phyloP scores from a whole-genome alignment of 1,139 yeast species.

The Nakaseomyces sp. region DNA sequence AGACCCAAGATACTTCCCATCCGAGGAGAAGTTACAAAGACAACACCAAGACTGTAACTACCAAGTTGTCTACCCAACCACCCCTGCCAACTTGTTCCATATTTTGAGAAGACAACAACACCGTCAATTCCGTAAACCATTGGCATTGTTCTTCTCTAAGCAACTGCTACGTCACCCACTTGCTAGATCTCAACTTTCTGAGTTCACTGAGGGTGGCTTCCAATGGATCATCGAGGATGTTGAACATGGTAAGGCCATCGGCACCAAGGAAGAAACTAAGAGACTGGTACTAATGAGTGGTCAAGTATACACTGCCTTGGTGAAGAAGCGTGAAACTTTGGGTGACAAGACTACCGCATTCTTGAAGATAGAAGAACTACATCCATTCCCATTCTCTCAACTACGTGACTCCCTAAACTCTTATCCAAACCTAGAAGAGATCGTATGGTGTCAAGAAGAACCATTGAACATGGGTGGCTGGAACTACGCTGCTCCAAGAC shows the following conservation, averaged over 20 bases:
- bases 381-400: conserved; percentile 98
- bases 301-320: conserved; percentile 89
- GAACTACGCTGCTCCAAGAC: conserved; percentile 73
- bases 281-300: conserved; percentile 80
- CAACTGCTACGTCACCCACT: conserved; percentile 94
- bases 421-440: conserved; percentile 77
- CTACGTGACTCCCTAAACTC: conserved; percentile 72
- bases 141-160: conserved; percentile 83
- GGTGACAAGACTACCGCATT: conserved; percentile 80
- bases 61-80: conserved; percentile 97
- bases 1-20: conserved; percentile 91
- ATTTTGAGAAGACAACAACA: conserved; percentile 98
- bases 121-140: conserved; percentile 97
- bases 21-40: conserved; percentile 78
- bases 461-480: conserved; percentile 96
- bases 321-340: conserved; percentile 73
- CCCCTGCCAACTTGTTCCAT: conserved; percentile 96
- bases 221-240: conserved; percentile 92
- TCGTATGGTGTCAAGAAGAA: conserved; percentile 98
- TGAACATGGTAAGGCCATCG: conserved; percentile 69
- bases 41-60: conserved; percentile 98
- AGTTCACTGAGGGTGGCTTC: conserved; percentile 89
- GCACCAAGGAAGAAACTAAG: conserved; percentile 75
- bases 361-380: conserved; percentile 85
- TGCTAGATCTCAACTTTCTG: conserved; percentile 76